Evolutionary conservation across 2,329 filamentous ascomycete genomes (phyloP).

Genomic region (Monosporascus sp.): DNA sequence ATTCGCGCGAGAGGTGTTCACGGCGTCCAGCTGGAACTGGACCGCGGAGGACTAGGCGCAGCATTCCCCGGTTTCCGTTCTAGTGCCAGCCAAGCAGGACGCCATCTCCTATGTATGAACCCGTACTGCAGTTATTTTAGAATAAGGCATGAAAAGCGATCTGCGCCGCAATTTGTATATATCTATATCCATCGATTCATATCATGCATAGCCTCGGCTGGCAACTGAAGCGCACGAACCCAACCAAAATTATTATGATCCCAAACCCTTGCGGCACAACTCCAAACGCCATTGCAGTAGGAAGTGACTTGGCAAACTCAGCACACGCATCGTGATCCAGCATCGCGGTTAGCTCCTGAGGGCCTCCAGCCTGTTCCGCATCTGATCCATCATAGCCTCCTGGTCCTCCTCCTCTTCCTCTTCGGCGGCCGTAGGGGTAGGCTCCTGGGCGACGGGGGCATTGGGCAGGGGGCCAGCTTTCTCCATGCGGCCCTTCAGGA

Average conservation of each 20-base stretch:
- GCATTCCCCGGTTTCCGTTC: neutral
- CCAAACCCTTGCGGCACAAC: conserved; percentile 7
- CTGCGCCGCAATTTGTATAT: neutral
- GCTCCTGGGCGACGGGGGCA: conserved; percentile 47
- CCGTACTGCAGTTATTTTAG: no score
- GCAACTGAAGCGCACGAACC: no score
- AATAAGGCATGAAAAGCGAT: neutral
- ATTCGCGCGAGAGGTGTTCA: conserved; percentile 49
- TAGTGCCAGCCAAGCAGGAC: no score
- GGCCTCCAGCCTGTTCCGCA: conserved; percentile 86
- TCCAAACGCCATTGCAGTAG: conserved; percentile 13
- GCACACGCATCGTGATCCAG: neutral
- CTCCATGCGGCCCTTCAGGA: conserved; percentile 75
- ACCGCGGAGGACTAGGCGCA: conserved; percentile 39
- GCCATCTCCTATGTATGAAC: no score
- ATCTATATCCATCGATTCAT: neutral
- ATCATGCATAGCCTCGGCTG: neutral
- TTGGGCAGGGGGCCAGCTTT: conserved; percentile 53
- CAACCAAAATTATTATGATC: conserved; percentile 1
- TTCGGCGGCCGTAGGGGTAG: conserved; percentile 43
- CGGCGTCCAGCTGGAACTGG: conserved; percentile 55
- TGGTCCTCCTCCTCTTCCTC: conserved; percentile 77
- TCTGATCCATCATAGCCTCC: conserved; percentile 87
- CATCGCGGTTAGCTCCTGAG: conserved; percentile 63
- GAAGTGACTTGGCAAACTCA: neutral